These are phyloP conservation scores for Moesziomyces aphidis DNA, from an alignment of 1,284 basidiomycete genomes.

Conservation along the genomic window DNA sequence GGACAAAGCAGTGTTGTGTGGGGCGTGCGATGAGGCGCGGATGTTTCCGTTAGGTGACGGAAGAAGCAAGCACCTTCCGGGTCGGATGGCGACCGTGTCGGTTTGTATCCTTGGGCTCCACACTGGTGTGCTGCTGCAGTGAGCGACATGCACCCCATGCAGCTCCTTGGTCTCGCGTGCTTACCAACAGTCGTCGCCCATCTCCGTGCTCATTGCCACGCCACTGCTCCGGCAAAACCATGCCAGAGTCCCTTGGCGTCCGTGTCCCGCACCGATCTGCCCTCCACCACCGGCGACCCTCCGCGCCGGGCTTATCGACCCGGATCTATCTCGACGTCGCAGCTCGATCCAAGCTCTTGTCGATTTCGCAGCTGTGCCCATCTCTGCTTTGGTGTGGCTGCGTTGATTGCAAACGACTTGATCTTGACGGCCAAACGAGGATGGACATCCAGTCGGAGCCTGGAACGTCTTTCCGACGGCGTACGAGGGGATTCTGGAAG, in stretches of 20 bases:
- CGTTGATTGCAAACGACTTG: too few species aligned
- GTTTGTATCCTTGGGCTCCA: not conserved
- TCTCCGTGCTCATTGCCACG: not conserved
- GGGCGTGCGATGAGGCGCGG: too few species aligned
- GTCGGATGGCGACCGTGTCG: not conserved
- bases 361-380: too few species aligned
- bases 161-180: not conserved
- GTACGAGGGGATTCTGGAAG: not conserved
- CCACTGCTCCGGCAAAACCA: not conserved
- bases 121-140: not conserved
- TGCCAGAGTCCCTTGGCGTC: too few species aligned
- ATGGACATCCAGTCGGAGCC: too few species aligned
- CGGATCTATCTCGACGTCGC: not conserved
- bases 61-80: not conserved
- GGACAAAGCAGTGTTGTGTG: too few species aligned
- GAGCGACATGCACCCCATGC: not conserved
- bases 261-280: not conserved
- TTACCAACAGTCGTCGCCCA: not conserved
- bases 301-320: too few species aligned
- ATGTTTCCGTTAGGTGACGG: not conserved
- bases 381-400: too few species aligned
- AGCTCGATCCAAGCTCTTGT: not conserved
- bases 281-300: not conserved
- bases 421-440: too few species aligned
- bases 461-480: too few species aligned